Conservation (phyloP, 2,329 filamentous ascomycete species). For the Trichoderma citrinoviride region DNA sequence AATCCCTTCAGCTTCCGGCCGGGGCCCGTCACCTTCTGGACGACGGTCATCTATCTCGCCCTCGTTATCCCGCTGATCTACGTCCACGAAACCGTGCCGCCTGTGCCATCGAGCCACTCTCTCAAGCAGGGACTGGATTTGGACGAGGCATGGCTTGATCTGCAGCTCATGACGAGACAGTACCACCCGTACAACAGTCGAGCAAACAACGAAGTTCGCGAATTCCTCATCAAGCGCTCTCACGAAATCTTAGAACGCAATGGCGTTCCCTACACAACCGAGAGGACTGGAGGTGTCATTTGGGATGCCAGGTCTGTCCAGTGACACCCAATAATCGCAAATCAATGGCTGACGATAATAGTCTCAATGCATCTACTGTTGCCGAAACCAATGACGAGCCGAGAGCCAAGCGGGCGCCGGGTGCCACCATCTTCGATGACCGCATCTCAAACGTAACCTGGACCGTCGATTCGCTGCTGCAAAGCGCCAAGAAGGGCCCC, state of each 20-base stretch:
- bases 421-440: slow-evolving; percentile 74
- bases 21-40: slow-evolving; percentile 77
- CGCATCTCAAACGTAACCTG: slow-evolving; percentile 74
- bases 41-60: slow-evolving; percentile 71
- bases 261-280: slow-evolving; percentile 46
- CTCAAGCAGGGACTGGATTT: slow-evolving; percentile 66
- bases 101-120: slow-evolving; percentile 53
- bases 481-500: slow-evolving; percentile 23
- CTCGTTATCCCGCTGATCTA: slow-evolving; percentile 70
- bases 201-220: slow-evolving; percentile 75
- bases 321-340: no score
- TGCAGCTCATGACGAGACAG: slow-evolving; percentile 68
- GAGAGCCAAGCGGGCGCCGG: slow-evolving; percentile 22
- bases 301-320: slow-evolving; percentile 30
- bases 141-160: slow-evolving; percentile 80
- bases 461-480: slow-evolving; percentile 28
- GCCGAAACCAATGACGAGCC: background rate
- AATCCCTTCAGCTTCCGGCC: slow-evolving; percentile 76
- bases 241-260: slow-evolving; percentile 66
- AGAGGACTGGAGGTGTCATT: slow-evolving; percentile 36
- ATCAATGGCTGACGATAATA: background rate
- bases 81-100: slow-evolving; percentile 73
- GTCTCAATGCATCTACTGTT: background rate
- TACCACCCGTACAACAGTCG: slow-evolving; percentile 90
- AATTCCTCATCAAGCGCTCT: slow-evolving; percentile 71